Evolutionary conservation across 305 asterid genomes (phyloP), one percentile per base, ranked within the genome.

Genomic region (Fraxinus albicans): DNA sequence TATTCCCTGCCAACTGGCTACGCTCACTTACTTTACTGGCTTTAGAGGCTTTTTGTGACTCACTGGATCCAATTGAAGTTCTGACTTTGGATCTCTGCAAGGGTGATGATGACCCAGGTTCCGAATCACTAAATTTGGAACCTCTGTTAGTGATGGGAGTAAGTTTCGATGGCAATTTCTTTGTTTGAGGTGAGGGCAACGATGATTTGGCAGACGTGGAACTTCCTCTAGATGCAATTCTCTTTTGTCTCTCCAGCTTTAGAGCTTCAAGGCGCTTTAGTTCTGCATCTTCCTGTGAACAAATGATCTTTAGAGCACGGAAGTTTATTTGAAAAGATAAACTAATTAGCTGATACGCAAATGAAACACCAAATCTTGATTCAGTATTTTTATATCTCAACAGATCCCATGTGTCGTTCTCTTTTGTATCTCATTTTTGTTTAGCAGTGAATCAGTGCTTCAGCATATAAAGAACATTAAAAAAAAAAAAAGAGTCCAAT

Each of bases 81-180:
- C 97, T 89, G 89, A 92, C 78, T 89, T 93, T 95, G 86, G 99
- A 92, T 88, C 99, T 96, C 89, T 96, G 99, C 88, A 93, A 87
- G 74, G 99, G 99, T 75, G 98, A 96, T 40, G 95, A 93, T 80
- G 98, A 90, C 36, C 97, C 98, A 42, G 97, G 97, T 86, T 92
- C 98, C 42, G 93, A 88, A 87, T 96, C 99, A 86, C 95, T 91
- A 88, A 96, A 96, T 90, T 95, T 96, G 12, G 98, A 92, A 85
- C 97, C 97, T 89, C 89, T 90, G 81, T 86, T 86, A 88, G 92
- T 83, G 83, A 92, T 85, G 3, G 96, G 88, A 85, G 97, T 91
- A 82, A 88, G 88, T 87, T 93, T 96, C 33, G 94, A 69, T 12
- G 94, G 95, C 85, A 87, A 76, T 83, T 92, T 93, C 87, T 89